Evolutionary conservation across 106 monocot species (phyloP).

Genomic region (Ottelia alismoides): DNA sequence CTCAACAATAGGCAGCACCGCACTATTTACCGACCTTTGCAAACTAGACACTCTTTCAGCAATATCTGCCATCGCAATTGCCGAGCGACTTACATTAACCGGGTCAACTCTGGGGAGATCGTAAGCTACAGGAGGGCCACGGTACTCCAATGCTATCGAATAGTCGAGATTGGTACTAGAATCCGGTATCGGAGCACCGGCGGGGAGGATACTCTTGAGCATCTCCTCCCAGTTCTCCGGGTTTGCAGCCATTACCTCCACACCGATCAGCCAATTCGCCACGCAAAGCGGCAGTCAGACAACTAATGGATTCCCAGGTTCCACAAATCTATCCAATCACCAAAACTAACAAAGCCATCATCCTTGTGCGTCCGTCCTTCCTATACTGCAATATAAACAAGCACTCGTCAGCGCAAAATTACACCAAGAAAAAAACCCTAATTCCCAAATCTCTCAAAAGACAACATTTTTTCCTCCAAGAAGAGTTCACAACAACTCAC

Average conservation of each 20-base stretch:
- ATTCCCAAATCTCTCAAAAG: too few relatives aligned
- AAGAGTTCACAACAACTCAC: too few relatives aligned
- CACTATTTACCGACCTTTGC: slow-evolving; percentile 2
- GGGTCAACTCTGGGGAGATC: slow-evolving; percentile 59
- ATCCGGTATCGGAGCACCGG: slow-evolving; percentile 65
- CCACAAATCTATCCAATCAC: too few relatives aligned
- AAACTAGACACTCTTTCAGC: slow-evolving; percentile 23
- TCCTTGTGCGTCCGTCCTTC: too few relatives aligned
- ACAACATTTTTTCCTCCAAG: too few relatives aligned
- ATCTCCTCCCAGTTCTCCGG: slow-evolving; percentile 53
- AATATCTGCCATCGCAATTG: slow-evolving; percentile 9
- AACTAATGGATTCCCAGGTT: too few relatives aligned
- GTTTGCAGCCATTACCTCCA: background rate
- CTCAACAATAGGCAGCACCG: slow-evolving; percentile 10
- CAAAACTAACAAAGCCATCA: too few relatives aligned
- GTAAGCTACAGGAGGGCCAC: slow-evolving; percentile 42
- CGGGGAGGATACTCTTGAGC: slow-evolving; percentile 58
- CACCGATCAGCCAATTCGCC: too few relatives aligned
- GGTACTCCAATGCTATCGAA: slow-evolving; percentile 79
- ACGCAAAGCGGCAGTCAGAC: too few relatives aligned
- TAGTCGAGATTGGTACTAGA: slow-evolving; percentile 52
- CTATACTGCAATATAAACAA: too few relatives aligned
- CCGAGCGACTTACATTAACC: slow-evolving; percentile 18
- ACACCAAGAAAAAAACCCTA: too few relatives aligned
- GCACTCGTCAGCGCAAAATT: too few relatives aligned